A percentile compares a stretch with the other conserved stretches of the same genome.
Conservation (phyloP, 169 alveolate genomes). For the Plasmodium falciparum region DNA sequence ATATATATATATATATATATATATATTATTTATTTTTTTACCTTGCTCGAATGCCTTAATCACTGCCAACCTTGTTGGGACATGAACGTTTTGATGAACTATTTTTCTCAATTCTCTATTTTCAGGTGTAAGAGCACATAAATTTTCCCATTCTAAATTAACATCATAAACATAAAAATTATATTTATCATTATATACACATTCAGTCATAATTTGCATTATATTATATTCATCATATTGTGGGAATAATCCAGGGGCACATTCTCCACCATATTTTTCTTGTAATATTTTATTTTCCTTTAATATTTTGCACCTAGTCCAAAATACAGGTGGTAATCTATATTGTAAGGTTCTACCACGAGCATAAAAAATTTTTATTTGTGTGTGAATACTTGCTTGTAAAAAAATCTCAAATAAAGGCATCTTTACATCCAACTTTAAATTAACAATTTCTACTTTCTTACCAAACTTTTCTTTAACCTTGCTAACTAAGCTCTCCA, state of each 20-base stretch:
- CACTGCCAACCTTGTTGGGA: constrained; percentile 83
- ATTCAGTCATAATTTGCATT: constrained; percentile 80
- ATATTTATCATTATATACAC: constrained; percentile 66
- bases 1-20: neutral
- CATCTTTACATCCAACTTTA: constrained; percentile 75
- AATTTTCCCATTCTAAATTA: constrained; percentile 81
- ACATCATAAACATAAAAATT: constrained; percentile 77
- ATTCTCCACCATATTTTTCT: constrained; percentile 82
- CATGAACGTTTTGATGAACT: constrained; percentile 80
- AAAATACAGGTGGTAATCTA: constrained; percentile 77
- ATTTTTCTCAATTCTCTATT: constrained; percentile 75
- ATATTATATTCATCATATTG: constrained; percentile 78
- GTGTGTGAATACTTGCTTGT: constrained; percentile 74
- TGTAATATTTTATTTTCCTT: constrained; percentile 75
- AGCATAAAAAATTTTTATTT: constrained; percentile 74
- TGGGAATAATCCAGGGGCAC: constrained; percentile 82
- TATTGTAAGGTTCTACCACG: constrained; percentile 76
- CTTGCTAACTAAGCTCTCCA: constrained; percentile 63
- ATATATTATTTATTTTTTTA: neutral
- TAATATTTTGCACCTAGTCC: constrained; percentile 78
- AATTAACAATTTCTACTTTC: constrained; percentile 54
- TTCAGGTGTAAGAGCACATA: constrained; percentile 82
- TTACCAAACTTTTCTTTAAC: constrained; percentile 67
- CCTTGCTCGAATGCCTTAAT: constrained; percentile 81
- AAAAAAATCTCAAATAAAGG: constrained; percentile 72